Percentiles rank a stretch among this genome's conserved stretches.
Conservation (phyloP, 2,329 filamentous ascomycete genomes). For the Monilinia polystroma region DNA sequence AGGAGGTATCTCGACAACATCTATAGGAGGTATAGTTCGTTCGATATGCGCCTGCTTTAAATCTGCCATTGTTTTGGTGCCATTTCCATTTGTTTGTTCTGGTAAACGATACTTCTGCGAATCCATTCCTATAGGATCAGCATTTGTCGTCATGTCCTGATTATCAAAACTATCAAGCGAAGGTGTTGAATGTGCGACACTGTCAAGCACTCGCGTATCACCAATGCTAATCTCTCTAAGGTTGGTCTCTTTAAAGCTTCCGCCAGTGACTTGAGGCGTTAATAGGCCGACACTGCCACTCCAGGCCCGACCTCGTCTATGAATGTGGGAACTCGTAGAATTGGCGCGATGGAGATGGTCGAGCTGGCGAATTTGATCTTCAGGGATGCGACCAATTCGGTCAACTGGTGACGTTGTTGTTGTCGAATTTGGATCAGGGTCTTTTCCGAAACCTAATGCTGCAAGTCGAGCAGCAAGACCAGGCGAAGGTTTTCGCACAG, state of each 20-base stretch:
- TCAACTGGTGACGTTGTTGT: conserved; percentile 38
- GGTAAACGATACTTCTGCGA: conserved; percentile 73
- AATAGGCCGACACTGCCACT: conserved; percentile 55
- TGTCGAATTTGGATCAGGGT: conserved; percentile 28
- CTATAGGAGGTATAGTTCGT: conserved; percentile 44
- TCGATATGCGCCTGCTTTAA: conserved; percentile 59
- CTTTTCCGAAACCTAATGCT: conserved; percentile 58
- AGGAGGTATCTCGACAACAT: conserved; percentile 36
- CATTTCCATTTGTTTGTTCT: conserved; percentile 67
- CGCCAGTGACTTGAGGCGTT: conserved; percentile 38
- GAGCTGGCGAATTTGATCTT: conserved; percentile 67
- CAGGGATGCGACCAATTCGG: conserved; percentile 66
- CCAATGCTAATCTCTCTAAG: conserved; percentile 31
- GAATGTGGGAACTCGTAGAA: conserved; percentile 51
- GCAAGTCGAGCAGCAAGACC: conserved; percentile 64
- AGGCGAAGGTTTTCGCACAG: conserved; percentile 58
- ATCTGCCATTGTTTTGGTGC: conserved; percentile 60
- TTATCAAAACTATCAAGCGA: conserved; percentile 34
- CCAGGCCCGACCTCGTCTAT: conserved; percentile 70
- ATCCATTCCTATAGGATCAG: conserved; percentile 60
- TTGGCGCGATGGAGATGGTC: conserved; percentile 64
- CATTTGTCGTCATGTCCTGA: conserved; percentile 35
- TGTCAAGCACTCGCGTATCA: conserved; percentile 34
- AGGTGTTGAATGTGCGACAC: conserved; percentile 32
- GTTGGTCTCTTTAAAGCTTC: conserved; percentile 28